Evolutionary conservation across 225 moss, liverwort and hornwort species (phyloP).

Genomic region (Marchantia polymorpha): DNA sequence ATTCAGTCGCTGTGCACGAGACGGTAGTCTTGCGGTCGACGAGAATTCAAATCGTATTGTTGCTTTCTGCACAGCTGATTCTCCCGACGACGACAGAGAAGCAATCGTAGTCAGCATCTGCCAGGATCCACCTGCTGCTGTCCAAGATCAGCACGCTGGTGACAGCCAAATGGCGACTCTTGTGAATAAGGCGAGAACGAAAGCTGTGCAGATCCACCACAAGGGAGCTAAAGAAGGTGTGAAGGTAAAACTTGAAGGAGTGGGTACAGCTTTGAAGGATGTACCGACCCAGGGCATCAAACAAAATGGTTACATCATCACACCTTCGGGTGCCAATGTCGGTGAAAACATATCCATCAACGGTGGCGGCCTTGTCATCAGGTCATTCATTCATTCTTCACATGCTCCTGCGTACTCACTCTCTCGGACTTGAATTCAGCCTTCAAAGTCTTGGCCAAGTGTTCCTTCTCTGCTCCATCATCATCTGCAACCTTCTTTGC

Average conservation of each 20-base stretch:
- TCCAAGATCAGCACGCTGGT: conserved; percentile 8
- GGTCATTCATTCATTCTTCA: conserved; percentile 23
- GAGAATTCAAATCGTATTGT: background rate
- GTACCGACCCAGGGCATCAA: conserved; percentile 23
- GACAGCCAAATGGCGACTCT: conserved; percentile 28
- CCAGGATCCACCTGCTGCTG: background rate
- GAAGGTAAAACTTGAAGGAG: conserved; percentile 31
- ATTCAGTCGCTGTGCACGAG: conserved; percentile 1
- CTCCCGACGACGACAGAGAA: background rate
- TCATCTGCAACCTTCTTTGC: too few species aligned
- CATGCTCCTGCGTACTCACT: too few species aligned
- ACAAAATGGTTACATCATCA: conserved; percentile 38
- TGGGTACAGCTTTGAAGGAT: conserved; percentile 5
- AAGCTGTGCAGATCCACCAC: conserved; percentile 31
- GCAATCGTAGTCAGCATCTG: background rate
- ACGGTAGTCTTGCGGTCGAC: background rate
- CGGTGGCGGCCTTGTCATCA: conserved; percentile 38
- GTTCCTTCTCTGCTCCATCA: too few species aligned
- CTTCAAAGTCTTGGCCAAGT: too few species aligned
- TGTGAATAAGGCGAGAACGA: conserved; percentile 2
- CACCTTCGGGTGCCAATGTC: conserved; percentile 32
- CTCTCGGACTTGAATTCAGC: too few species aligned
- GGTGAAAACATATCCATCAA: conserved; percentile 44
- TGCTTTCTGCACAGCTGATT: conserved; percentile 5
- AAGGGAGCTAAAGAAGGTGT: conserved; percentile 37